These are phyloP conservation scores for Fusarium anguioides DNA, from an alignment of 2,329 filamentous ascomycete genomes.

Conservation along the genomic window DNA sequence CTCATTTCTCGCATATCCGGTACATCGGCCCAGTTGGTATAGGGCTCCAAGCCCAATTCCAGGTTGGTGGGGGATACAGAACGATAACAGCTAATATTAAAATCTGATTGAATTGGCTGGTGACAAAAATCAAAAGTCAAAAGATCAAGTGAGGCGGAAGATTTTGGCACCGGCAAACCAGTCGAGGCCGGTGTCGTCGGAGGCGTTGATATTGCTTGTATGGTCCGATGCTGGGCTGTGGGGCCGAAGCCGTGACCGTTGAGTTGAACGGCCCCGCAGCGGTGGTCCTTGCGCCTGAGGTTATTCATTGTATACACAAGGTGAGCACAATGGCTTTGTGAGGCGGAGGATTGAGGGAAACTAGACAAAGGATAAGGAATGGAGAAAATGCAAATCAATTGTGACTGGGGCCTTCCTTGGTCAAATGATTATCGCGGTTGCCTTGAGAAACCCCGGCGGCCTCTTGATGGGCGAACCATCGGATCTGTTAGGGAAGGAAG, in stretches of 20 bases:
- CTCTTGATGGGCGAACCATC: slow-evolving; percentile 22
- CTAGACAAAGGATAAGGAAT: not conserved
- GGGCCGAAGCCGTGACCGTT: slow-evolving; percentile 20
- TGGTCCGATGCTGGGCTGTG: slow-evolving; percentile 22
- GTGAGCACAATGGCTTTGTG: slow-evolving; percentile 16
- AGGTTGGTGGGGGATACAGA: slow-evolving; percentile 25
- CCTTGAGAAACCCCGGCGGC: slow-evolving; percentile 8
- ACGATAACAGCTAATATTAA: slow-evolving; percentile 21
- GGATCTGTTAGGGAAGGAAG: not conserved
- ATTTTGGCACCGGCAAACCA: not conserved
- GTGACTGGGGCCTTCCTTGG: slow-evolving; percentile 13
- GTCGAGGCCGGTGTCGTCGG: slow-evolving; percentile 6
- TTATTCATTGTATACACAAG: slow-evolving; percentile 12
- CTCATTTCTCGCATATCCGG: slow-evolving; percentile 36
- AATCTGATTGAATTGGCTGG: slow-evolving; percentile 1
- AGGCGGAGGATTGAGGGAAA: slow-evolving; percentile 15
- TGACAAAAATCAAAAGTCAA: not conserved
- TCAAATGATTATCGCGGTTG: slow-evolving; percentile 9
- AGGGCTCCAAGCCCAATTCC: slow-evolving; percentile 18
- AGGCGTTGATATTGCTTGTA: slow-evolving; percentile 14
- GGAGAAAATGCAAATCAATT: slow-evolving; percentile 10
- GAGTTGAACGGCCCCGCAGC: slow-evolving; percentile 7
- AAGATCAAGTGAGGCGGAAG: not conserved
- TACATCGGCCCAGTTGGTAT: slow-evolving; percentile 10
- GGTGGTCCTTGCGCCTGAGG: slow-evolving; percentile 17